These are phyloP conservation scores for Rhododendron kiyosumense DNA, from an alignment of 148 eudicot species.

Conservation along the genomic window DNA sequence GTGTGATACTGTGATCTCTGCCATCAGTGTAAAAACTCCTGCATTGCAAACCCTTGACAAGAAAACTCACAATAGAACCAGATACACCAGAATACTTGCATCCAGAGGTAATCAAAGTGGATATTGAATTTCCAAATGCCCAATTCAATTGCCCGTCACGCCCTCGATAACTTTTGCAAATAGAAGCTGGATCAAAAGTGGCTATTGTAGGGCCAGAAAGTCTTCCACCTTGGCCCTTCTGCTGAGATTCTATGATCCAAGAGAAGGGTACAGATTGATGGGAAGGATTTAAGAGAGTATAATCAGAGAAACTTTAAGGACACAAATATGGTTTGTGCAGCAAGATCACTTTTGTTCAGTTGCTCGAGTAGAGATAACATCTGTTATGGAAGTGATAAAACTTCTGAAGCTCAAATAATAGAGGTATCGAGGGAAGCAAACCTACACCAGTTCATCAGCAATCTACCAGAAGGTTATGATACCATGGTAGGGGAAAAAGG, in stretches of 20 bases:
- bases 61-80: no score
- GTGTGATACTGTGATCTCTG: conserved; percentile 32
- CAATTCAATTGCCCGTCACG: conserved; percentile 32
- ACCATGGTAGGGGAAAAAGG: conserved; percentile 48
- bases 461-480: conserved; percentile 40
- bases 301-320: conserved; percentile 33
- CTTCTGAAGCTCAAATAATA: conserved; percentile 39
- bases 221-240: conserved; percentile 40
- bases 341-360: conserved; percentile 50
- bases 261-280: conserved; percentile 32
- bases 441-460: conserved; percentile 42
- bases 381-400: conserved; percentile 32
- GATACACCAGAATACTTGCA: no score
- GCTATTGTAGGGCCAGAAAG: conserved; percentile 53
- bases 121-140: conserved; percentile 29
- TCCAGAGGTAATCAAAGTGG: conserved; percentile 20
- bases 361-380: conserved; percentile 45
- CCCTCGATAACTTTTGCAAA: neutral
- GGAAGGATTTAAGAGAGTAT: conserved; percentile 31
- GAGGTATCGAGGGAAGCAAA: conserved; percentile 38
- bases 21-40: conserved; percentile 17
- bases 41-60: no score
- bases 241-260: conserved; percentile 45
- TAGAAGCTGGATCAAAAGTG: conserved; percentile 43
- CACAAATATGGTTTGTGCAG: conserved; percentile 40